Conservation (phyloP, 2,329 filamentous ascomycete genomes). For the Purpureocillium takamizusanense region DNA sequence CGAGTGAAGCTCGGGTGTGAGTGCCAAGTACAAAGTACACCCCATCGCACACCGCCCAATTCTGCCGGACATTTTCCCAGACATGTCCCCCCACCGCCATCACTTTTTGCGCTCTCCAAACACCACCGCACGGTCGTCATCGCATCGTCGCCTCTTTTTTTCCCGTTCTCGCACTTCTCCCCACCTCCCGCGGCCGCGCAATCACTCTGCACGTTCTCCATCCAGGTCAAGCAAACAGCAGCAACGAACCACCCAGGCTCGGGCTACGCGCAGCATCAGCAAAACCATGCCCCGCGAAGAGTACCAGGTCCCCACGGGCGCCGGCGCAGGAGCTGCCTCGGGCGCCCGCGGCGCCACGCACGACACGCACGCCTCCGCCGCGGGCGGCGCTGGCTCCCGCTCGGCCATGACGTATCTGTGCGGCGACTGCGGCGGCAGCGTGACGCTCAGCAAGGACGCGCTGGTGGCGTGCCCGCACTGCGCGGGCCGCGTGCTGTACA, state of each 20-base stretch:
- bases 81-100: slow-evolving; percentile 8
- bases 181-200: too few relatives aligned
- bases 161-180: too few relatives aligned
- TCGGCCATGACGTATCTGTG: slow-evolving; percentile 30
- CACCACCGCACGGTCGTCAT: neutral
- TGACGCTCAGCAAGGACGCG: slow-evolving; percentile 34
- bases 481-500: slow-evolving; percentile 91
- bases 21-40: too few relatives aligned
- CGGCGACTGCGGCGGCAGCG: slow-evolving; percentile 33
- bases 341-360: slow-evolving; percentile 30
- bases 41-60: slow-evolving; percentile 10
- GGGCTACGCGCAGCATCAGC: neutral
- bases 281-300: slow-evolving; percentile 62
- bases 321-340: slow-evolving; percentile 28
- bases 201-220: too few relatives aligned
- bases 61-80: slow-evolving; percentile 11
- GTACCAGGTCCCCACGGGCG: slow-evolving; percentile 61
- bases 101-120: slow-evolving; percentile 6
- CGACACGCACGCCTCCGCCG: slow-evolving; percentile 24
- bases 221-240: too few relatives aligned
- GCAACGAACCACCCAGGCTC: too few relatives aligned
- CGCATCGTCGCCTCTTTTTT: neutral
- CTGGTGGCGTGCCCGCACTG: slow-evolving; percentile 50
- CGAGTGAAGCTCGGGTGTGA: too few relatives aligned
- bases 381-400: slow-evolving; percentile 7